phyloP scores from a whole-genome alignment of 257 asterid genomes.

The Penstemon newberryi region DNA sequence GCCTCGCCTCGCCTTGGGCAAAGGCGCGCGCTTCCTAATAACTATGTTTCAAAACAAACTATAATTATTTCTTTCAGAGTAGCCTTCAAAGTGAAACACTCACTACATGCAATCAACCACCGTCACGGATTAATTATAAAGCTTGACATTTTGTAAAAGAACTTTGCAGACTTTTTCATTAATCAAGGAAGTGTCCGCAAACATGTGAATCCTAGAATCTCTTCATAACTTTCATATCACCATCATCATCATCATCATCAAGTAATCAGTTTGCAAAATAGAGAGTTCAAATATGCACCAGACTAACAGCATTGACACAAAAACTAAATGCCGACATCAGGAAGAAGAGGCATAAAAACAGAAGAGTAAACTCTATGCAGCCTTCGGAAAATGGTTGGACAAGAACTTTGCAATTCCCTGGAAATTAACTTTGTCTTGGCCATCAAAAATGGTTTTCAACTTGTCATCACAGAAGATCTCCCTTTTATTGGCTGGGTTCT shows the following conservation, averaged over 20 bases:
- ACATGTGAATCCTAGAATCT: neutral
- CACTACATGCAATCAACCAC: neutral
- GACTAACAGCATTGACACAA: neutral
- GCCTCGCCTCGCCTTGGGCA: too few relatives aligned
- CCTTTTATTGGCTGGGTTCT: constrained; percentile 61
- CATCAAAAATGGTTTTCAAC: constrained; percentile 58
- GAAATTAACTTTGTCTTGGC: constrained; percentile 59
- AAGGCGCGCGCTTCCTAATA: too few relatives aligned
- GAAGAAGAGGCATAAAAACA: neutral
- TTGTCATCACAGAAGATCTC: constrained; percentile 62
- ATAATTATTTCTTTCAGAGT: too few relatives aligned
- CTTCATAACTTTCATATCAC: constrained; percentile 1
- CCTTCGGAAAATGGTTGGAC: constrained; percentile 50
- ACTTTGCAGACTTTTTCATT: too few relatives aligned
- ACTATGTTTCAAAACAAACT: too few relatives aligned
- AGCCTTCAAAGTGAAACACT: neutral
- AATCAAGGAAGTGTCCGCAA: neutral
- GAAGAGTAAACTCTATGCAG: constrained; percentile 29
- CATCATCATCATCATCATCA: neutral
- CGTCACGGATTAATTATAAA: neutral
- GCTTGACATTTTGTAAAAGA: too few relatives aligned
- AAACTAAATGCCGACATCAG: neutral
- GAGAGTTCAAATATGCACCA: neutral
- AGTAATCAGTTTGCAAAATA: neutral
- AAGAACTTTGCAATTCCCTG: constrained; percentile 50